These are phyloP conservation scores for Tuber microsphaerosporum DNA, from an alignment of 495 filamentous ascomycete genomes.

Conservation along the genomic window DNA sequence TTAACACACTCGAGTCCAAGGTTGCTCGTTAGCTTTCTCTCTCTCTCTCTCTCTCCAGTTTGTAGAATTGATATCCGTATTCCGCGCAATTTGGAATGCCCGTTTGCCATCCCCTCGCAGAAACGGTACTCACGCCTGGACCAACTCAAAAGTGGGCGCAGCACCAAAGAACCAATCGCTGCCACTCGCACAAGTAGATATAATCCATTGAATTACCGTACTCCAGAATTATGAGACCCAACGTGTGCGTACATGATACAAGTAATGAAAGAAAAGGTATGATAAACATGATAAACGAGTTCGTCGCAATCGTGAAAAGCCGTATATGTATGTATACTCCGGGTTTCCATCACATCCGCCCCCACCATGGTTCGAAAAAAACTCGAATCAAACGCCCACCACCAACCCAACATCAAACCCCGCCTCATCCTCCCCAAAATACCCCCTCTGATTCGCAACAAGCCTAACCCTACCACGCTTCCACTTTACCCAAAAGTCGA, in stretches of 20 bases:
- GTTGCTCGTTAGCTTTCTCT: not conserved
- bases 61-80: not conserved
- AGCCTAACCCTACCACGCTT: conserved; percentile 43
- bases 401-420: conserved; percentile 29
- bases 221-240: not conserved
- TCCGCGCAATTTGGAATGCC: not conserved
- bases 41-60: not conserved
- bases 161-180: too few species aligned
- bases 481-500: conserved; percentile 41
- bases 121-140: not conserved
- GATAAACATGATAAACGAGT: not conserved
- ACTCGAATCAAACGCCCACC: conserved; percentile 13
- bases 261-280: not conserved
- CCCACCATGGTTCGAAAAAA: too few species aligned
- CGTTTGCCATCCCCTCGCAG: not conserved
- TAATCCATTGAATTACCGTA: not conserved
- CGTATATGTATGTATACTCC: too few species aligned
- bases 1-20: not conserved
- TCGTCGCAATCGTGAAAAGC: not conserved
- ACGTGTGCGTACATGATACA: not conserved
- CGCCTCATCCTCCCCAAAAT: conserved; percentile 31
- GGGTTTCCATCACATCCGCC: too few species aligned
- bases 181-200: not conserved
- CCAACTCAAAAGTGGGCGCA: too few species aligned
- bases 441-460: conserved; percentile 53